Evolutionary conservation across 495 filamentous ascomycete species (phyloP).

Genomic region (Neurospora sublineolata): DNA sequence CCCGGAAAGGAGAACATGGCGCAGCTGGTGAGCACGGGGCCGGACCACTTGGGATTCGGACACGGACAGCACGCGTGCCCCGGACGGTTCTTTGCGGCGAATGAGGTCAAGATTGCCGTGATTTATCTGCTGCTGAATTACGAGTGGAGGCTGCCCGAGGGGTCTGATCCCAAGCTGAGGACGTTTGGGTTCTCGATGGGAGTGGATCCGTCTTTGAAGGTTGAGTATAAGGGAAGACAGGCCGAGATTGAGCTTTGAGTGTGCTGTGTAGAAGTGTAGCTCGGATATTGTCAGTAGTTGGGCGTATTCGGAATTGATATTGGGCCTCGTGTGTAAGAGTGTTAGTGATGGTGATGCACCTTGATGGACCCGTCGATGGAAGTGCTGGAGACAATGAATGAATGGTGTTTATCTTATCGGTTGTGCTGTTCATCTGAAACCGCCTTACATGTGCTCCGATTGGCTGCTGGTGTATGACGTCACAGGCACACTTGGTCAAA

Average conservation of each 20-base stretch:
- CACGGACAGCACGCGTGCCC: slow-evolving; percentile 30
- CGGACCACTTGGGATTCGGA: slow-evolving; percentile 27
- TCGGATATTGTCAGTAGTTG: background rate
- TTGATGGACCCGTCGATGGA: no score
- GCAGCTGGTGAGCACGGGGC: slow-evolving; percentile 36
- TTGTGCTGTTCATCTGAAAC: background rate
- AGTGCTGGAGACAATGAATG: no score
- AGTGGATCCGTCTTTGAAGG: slow-evolving; percentile 6
- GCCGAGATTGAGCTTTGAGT: slow-evolving; percentile 2
- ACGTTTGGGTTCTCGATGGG: slow-evolving; percentile 4
- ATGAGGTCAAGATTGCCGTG: slow-evolving; percentile 27
- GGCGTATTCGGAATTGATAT: background rate
- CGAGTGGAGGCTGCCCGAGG: slow-evolving; percentile 22
- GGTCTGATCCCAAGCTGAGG: background rate
- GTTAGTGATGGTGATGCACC: background rate
- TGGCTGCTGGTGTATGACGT: background rate
- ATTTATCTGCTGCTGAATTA: slow-evolving; percentile 26
- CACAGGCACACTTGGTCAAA: background rate
- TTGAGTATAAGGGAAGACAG: slow-evolving; percentile 7
- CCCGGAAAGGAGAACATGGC: slow-evolving; percentile 25
- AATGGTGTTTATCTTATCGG: no score
- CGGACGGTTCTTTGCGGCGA: slow-evolving; percentile 32
- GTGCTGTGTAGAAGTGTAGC: background rate
- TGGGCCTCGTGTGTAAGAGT: background rate
- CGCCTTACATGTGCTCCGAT: background rate